phyloP scores from a whole-genome alignment of 208 protist genomes.

The Acanthamoeba triangularis region DNA sequence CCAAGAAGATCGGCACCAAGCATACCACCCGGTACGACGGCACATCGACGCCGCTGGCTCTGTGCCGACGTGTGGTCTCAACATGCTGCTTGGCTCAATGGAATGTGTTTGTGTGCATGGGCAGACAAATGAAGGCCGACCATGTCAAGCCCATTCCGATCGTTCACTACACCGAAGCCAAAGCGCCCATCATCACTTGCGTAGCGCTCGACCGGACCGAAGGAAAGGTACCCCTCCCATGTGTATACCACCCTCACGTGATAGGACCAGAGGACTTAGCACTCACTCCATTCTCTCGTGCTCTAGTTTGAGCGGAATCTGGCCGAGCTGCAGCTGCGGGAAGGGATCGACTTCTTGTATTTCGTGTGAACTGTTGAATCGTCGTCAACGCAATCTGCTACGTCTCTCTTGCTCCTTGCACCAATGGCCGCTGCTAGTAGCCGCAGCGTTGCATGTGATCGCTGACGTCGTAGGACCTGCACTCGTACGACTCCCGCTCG shows the following conservation, averaged over 20 bases:
- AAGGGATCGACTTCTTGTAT: conserved; percentile 42
- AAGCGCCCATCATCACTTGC: conserved; percentile 50
- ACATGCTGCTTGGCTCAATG: too few relatives aligned
- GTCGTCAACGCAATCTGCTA: background rate
- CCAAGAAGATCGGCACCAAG: conserved; percentile 56
- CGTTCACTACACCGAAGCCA: conserved; percentile 53
- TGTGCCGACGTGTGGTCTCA: too few relatives aligned
- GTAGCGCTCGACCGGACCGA: conserved; percentile 33
- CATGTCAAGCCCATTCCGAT: conserved; percentile 41
- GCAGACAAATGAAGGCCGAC: conserved; percentile 58
- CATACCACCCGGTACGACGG: background rate
- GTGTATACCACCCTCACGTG: too few relatives aligned
- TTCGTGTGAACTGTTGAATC: background rate
- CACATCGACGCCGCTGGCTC: background rate
- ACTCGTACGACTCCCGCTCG: background rate
- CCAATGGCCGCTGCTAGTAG: background rate
- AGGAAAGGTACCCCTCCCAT: background rate
- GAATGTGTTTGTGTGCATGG: background rate
- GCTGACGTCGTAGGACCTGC: conserved; percentile 4
- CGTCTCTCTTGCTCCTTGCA: background rate
- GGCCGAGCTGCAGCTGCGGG: background rate
- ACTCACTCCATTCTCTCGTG: too few relatives aligned
- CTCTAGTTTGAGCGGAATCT: conserved; percentile 58
- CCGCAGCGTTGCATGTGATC: background rate
- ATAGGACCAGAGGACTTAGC: too few relatives aligned